These are phyloP conservation scores for Piper longum DNA, from an alignment of 164 flowering plant species.

Conservation along the genomic window DNA sequence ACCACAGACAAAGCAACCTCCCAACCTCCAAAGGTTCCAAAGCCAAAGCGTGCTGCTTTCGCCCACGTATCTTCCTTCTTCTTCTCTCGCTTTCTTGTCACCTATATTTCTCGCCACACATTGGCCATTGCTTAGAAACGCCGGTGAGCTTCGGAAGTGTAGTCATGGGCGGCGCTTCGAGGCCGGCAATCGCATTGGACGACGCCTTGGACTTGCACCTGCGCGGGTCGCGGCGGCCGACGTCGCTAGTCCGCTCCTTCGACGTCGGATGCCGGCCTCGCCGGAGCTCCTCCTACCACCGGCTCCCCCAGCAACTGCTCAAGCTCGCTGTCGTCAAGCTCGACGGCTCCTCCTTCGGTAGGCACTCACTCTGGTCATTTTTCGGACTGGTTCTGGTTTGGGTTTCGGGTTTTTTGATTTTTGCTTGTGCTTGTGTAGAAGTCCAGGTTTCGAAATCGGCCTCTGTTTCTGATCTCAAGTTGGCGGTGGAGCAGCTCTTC, in stretches of 20 bases:
- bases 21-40: no score
- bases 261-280: neutral
- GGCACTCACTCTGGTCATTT: neutral
- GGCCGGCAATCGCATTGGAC: no score
- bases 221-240: no score
- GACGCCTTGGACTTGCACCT: no score
- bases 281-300: conserved; percentile 27
- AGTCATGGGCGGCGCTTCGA: no score
- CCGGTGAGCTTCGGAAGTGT: no score
- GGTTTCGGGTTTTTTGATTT: neutral
- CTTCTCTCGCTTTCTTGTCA: no score
- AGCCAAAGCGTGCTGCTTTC: no score
- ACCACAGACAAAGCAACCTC: no score
- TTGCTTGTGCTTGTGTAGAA: conserved; percentile 16
- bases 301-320: conserved; percentile 43
- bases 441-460: conserved; percentile 45
- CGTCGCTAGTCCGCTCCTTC: neutral
- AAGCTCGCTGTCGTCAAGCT: conserved; percentile 63
- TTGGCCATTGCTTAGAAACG: no score
- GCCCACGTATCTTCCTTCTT: no score
- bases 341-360: conserved; percentile 77
- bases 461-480: conserved; percentile 48
- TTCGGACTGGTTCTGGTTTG: neutral
- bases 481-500: conserved; percentile 63
- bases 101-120: no score